Conservation (phyloP, 208 protist genomes). For the Phytomonas serpens region DNA sequence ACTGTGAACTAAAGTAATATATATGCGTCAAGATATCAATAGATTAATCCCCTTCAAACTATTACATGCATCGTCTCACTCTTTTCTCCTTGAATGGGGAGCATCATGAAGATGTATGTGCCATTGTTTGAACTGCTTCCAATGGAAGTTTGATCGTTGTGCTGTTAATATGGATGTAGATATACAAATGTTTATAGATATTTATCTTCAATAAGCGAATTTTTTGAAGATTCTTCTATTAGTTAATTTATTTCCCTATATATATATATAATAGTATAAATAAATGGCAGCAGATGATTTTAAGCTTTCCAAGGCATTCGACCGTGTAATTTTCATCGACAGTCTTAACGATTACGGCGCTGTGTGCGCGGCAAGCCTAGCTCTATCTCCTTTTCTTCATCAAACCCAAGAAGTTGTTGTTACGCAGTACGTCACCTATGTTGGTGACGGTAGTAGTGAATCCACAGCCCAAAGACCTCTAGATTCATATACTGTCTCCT, state of each 20-base stretch:
- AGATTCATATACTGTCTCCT: background rate
- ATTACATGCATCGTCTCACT: background rate
- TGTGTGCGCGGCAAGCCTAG: conserved; percentile 13
- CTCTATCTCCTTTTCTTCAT: conserved; percentile 18
- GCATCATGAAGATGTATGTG: background rate
- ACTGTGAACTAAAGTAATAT: background rate
- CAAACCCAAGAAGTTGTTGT: conserved; percentile 13
- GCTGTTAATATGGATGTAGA: background rate
- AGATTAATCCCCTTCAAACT: background rate
- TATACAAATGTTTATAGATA: background rate
- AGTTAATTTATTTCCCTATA: background rate
- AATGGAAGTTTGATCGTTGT: background rate
- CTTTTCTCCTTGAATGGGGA: background rate
- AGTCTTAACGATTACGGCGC: conserved; percentile 14
- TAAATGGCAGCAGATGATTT: conserved; percentile 8
- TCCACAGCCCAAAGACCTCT: background rate
- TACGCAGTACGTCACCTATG: background rate
- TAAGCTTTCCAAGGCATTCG: conserved; percentile 9
- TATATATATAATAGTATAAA: conserved; percentile 3
- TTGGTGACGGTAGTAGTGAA: background rate
- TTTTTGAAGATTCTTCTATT: background rate
- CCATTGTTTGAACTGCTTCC: background rate
- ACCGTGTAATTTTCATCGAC: conserved; percentile 14
- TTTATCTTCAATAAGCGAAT: background rate
- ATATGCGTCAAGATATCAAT: background rate